phyloP scores from a whole-genome alignment of 257 asterid species.

The Cinchona pubescens region DNA sequence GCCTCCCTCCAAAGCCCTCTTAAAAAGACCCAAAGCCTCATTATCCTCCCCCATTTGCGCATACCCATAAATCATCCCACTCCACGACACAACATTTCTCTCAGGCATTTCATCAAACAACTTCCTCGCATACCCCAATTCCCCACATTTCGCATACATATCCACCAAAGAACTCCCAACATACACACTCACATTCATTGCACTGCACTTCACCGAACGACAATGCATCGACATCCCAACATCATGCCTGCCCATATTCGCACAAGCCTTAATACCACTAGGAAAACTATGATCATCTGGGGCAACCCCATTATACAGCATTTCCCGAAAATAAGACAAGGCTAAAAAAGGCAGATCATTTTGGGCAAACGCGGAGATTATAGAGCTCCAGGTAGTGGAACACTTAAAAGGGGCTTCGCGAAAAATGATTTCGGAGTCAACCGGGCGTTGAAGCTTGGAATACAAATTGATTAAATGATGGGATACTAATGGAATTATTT shows the following conservation, averaged over 20 bases:
- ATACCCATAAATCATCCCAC: slow-evolving; percentile 77
- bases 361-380: slow-evolving; percentile 61
- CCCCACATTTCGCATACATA: slow-evolving; percentile 77
- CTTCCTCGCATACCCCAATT: slow-evolving; percentile 49
- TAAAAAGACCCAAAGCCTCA: slow-evolving; percentile 71
- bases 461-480: slow-evolving; percentile 78
- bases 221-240: slow-evolving; percentile 65
- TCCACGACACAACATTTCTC: slow-evolving; percentile 85
- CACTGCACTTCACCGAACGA: slow-evolving; percentile 50
- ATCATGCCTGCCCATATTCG: slow-evolving; percentile 26
- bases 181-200: slow-evolving; percentile 49
- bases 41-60: slow-evolving; percentile 63
- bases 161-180: slow-evolving; percentile 79
- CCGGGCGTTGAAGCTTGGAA: slow-evolving; percentile 62
- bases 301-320: slow-evolving; percentile 38
- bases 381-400: slow-evolving; percentile 83
- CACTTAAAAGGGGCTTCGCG: slow-evolving; percentile 53
- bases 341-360: slow-evolving; percentile 64
- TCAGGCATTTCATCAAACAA: slow-evolving; percentile 87
- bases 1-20: slow-evolving; percentile 49
- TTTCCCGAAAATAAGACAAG: slow-evolving; percentile 44
- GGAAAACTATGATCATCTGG: slow-evolving; percentile 68
- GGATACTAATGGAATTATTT: slow-evolving; percentile 52
- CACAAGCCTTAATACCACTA: slow-evolving; percentile 60
- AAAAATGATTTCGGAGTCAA: slow-evolving; percentile 50